phyloP scores from a whole-genome alignment of 495 filamentous ascomycete species.

The Glutinoglossum americanum region DNA sequence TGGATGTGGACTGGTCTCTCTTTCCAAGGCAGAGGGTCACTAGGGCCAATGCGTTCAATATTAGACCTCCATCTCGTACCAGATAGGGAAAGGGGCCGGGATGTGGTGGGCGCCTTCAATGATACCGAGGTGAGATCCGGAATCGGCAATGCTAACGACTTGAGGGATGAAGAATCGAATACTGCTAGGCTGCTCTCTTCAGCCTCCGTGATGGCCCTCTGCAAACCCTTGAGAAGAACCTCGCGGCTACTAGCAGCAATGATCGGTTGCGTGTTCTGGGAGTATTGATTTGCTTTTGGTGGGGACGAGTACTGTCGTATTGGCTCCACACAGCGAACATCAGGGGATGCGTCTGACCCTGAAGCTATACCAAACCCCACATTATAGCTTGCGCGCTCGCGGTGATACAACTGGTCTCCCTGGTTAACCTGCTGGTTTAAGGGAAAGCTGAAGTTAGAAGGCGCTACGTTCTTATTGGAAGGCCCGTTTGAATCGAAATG shows the following conservation, averaged over 20 bases:
- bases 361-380: not conserved
- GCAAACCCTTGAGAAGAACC: not conserved
- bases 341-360: not conserved
- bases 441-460: not conserved
- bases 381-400: not conserved
- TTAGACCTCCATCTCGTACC: not conserved
- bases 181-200: not conserved
- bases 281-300: not conserved
- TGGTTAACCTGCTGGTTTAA: not conserved
- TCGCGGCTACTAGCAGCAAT: not conserved
- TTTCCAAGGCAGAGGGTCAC: conserved; percentile 2
- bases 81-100: not conserved
- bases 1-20: conserved; percentile 1
- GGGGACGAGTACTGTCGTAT: not conserved
- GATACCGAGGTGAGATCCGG: not conserved
- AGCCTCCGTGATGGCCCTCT: not conserved
- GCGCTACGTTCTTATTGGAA: not conserved
- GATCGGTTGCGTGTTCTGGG: not conserved
- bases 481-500: not conserved
- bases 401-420: not conserved
- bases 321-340: not conserved
- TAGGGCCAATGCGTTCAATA: not conserved
- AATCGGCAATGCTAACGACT: not conserved
- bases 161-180: not conserved
- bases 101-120: not conserved